Evolutionary conservation across 768 basidiomycete genomes (phyloP).

Genomic region (Agrocybe chaxingu): DNA sequence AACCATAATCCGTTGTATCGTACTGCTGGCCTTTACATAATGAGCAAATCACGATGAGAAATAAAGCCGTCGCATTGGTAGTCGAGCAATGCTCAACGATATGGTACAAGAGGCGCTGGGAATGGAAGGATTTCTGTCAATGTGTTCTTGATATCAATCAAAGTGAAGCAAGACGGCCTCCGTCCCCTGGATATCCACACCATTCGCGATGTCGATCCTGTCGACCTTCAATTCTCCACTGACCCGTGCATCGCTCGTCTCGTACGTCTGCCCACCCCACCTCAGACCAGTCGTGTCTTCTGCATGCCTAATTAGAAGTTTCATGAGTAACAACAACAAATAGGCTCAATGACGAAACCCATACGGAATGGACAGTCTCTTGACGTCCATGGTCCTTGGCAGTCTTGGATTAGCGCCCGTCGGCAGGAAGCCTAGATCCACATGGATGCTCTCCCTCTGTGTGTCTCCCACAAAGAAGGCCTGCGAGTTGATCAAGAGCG

Average conservation of each 20-base stretch:
- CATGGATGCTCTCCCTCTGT: slow-evolving; percentile 36
- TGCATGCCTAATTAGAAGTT: slow-evolving; percentile 32
- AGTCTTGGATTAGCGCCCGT: slow-evolving; percentile 12
- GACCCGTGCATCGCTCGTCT: slow-evolving; percentile 42
- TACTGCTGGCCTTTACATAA: too few species aligned
- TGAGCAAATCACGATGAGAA: too few species aligned
- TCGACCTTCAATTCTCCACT: slow-evolving; percentile 31
- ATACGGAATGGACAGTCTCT: slow-evolving; percentile 47
- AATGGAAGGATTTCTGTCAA: neutral
- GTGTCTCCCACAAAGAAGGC: slow-evolving; percentile 41
- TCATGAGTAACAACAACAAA: neutral
- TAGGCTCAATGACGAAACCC: neutral
- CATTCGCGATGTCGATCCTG: slow-evolving; percentile 24
- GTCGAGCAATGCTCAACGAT: too few species aligned
- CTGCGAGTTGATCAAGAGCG: slow-evolving; percentile 56
- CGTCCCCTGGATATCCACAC: slow-evolving; percentile 45
- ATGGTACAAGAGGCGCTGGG: too few species aligned
- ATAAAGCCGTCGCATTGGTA: too few species aligned
- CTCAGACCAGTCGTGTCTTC: slow-evolving; percentile 48
- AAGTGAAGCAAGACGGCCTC: slow-evolving; percentile 45
- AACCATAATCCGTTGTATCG: too few species aligned
- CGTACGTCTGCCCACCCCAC: slow-evolving; percentile 60
- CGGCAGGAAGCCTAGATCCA: slow-evolving; percentile 34
- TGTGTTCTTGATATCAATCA: slow-evolving; percentile 3
- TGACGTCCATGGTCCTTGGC: slow-evolving; percentile 37